Evolutionary conservation across 2,329 filamentous ascomycete species (phyloP), one percentile per base, ranked within the genome.

Genomic region (Calonectria honghensis): DNA sequence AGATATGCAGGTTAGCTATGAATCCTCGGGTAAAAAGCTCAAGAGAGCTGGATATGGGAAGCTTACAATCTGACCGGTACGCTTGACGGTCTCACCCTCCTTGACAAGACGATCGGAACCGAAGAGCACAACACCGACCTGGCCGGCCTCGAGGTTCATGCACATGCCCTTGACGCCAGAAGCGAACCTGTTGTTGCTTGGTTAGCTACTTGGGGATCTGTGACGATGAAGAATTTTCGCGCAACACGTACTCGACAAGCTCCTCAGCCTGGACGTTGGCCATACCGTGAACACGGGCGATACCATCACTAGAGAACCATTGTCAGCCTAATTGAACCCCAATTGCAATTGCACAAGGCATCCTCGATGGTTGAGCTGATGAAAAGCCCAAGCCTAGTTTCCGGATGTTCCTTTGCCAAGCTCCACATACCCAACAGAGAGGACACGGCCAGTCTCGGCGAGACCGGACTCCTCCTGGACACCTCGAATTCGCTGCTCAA

Each of bases 111-210:
- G 96, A 91, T 99, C 97, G 86, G 97, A 98, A 94, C 97, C 97
- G 93, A 99, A 99, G 86, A 99, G 93, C 93, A 99, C 97, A 85
- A 99, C 96, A 98, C 97, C 97, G 91, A 99, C 97, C 90, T 98
- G 97, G 88, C 97, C 97, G 89, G 97, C 97, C 91, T 99, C 97
- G 90, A 99, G 94, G 95, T 99, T 99, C 96, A 99, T 98, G 95
- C 96, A 98, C 97, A 99, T 99, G 89, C 97, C 97, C 94, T 98
- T 98, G 90, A 98, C 97, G 89, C 97, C 97, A 81, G 97, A 99
- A 85, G 97, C 95, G 91, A 99, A 99, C 92, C 96, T 98, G 32
- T 65, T 74, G 41, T 63, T 74, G 32, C 7, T n/a, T 41, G n/a
- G 70, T 82, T 80, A 83, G 76, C 59, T 73, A 61, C 37, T 9